Base-by-base conservation (phyloP, 23 red algal genomes). In the Gracilaria domingensis region DNA sequence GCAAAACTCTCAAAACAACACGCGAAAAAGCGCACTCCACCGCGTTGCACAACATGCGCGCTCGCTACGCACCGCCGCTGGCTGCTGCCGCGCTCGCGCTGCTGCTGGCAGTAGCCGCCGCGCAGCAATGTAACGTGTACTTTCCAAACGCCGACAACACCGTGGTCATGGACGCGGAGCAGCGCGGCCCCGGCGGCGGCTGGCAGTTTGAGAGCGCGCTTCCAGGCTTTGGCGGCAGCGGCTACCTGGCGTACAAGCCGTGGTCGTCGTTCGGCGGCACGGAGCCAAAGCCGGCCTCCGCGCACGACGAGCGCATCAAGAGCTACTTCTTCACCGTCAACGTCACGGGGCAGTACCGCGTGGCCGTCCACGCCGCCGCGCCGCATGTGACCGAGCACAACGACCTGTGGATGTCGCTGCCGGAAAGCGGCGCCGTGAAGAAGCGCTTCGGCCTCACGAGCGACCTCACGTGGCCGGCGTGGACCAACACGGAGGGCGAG, bases 331-430 rank as follows among this genome's bases (percentile, higher is more conserved):
- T 91, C 75, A 81, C 61, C 42, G 88, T 75, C 39, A 75, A 72
- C 9, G 30, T 34, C 4, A 47, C 76, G 16, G 88, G 88, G 0
- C 42, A 24, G 2, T 91, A 91, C 25, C 88, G 88, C 12, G 26
- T 91, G 16, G 56, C 57, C 8, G 14, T 91, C 32, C 57, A 51
- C 33, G 73, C 79, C 9, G 75, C 74, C 53, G 88, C 88, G 30
- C 88, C 88, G 37, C 88, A 91, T 24, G 12, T 24, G 29, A 91
- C 88, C 4, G 88, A 91, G 57, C 76, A 91, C 54, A 91, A 91
- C 76, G 88, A 91, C 75, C 30, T 91, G 62, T 91, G 64, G 42
- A 69, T 91, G 87, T n/a, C 62, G 35, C 54, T 91, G 32, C 83
- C 83, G 24, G 83, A 86, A 30, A 69, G 57, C 64, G 83, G 83